Conservation (phyloP, 768 basidiomycete genomes). For the Infundibulicybe gibba region DNA sequence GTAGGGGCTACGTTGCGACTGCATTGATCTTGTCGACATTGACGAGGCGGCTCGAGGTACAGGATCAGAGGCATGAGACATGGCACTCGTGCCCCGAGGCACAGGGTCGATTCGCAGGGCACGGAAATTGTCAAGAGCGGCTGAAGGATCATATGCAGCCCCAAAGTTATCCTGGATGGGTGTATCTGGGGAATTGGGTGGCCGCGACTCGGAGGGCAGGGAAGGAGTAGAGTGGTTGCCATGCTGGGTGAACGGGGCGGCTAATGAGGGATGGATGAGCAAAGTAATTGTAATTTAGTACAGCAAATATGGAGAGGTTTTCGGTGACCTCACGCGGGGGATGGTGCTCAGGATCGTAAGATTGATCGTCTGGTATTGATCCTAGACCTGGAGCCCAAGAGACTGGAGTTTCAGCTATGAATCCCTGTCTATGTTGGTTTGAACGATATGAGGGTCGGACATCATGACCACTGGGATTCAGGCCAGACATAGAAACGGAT, state of each 20-base stretch:
- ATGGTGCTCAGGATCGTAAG: conserved; percentile 10
- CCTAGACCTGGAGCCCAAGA: conserved; percentile 11
- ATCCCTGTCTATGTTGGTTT: conserved; percentile 9
- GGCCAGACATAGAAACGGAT: conserved; percentile 21
- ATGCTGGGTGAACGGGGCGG: conserved; percentile 34
- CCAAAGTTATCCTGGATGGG: conserved; percentile 5
- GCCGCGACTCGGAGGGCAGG: conserved; percentile 31
- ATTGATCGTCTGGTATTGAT: conserved; percentile 13
- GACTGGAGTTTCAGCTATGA: conserved; percentile 8
- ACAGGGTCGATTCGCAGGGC: conserved; percentile 48
- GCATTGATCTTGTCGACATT: conserved; percentile 42
- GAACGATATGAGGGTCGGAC: conserved; percentile 16
- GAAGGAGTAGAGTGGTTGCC: conserved; percentile 46
- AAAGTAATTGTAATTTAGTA: not conserved
- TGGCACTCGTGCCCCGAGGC: conserved; percentile 22
- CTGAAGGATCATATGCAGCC: conserved; percentile 40
- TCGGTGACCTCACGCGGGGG: conserved; percentile 4
- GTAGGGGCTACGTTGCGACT: conserved; percentile 19
- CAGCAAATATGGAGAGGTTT: not conserved
- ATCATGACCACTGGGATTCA: conserved; percentile 22
- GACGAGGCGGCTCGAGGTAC: conserved; percentile 55
- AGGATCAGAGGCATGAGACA: conserved; percentile 34
- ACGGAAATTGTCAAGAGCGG: conserved; percentile 47
- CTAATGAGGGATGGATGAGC: conserved; percentile 1
- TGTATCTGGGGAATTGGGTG: conserved; percentile 25